phyloP scores from a whole-genome alignment of 2,329 filamentous ascomycete genomes.

The Zymoseptoria crescenta region DNA sequence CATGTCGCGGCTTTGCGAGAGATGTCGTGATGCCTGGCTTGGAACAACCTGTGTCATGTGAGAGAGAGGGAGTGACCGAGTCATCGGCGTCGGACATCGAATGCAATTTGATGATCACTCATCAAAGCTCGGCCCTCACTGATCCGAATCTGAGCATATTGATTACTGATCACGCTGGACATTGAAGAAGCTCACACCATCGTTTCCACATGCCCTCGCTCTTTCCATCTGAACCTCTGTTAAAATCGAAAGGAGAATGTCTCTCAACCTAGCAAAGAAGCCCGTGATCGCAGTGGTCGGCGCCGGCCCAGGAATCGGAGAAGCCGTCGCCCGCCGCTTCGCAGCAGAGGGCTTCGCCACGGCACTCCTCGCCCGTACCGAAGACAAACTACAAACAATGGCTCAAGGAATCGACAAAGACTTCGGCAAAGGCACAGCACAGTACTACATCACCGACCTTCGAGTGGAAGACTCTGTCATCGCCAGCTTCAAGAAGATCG shows the following conservation, averaged over 20 bases:
- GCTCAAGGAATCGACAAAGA: slow-evolving; percentile 15
- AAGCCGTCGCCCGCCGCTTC: slow-evolving; percentile 21
- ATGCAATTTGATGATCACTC: neutral
- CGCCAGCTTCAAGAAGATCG: slow-evolving; percentile 12
- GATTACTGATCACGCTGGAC: neutral
- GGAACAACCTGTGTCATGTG: neutral
- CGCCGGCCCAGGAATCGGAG: slow-evolving; percentile 21
- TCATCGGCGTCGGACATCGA: neutral
- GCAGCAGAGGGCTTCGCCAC: slow-evolving; percentile 18
- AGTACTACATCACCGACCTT: slow-evolving; percentile 18
- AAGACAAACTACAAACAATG: slow-evolving; percentile 19
- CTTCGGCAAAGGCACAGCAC: slow-evolving; percentile 11
- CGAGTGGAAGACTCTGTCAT: slow-evolving; percentile 14
- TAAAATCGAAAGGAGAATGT: slow-evolving; percentile 3
- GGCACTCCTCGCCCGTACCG: slow-evolving; percentile 19
- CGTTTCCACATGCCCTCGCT: too few relatives aligned
- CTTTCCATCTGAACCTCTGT: neutral
- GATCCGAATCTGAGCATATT: neutral
- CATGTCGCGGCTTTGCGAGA: neutral
- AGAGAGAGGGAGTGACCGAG: neutral
- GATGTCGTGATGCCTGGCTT: neutral
- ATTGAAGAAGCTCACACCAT: neutral
- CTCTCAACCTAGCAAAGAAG: slow-evolving; percentile 12
- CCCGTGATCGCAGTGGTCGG: slow-evolving; percentile 20
- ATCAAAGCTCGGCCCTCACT: neutral